Conservation (phyloP, 495 filamentous ascomycete species). For the Lentithecium fluviatile region DNA sequence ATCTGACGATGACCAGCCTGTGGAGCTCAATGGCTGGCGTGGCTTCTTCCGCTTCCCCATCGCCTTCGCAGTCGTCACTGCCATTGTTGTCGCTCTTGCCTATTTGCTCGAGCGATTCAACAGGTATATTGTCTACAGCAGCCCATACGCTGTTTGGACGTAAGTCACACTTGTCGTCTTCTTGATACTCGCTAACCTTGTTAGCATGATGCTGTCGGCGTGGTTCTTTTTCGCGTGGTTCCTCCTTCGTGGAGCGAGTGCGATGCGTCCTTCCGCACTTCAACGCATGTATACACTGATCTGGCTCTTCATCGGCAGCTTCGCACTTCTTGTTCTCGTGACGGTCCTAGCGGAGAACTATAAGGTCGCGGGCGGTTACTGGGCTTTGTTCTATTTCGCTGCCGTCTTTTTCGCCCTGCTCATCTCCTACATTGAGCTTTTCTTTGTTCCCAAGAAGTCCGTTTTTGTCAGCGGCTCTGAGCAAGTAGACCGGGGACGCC, state of each 20-base stretch:
- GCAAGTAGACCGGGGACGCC: not conserved
- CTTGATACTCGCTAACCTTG: not conserved
- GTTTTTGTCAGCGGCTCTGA: constrained; percentile 55
- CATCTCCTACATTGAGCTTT: constrained; percentile 65
- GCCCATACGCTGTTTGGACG: constrained; percentile 67
- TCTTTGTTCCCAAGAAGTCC: constrained; percentile 69
- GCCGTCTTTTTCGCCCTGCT: constrained; percentile 65
- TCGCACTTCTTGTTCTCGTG: constrained; percentile 67
- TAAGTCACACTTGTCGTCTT: constrained; percentile 12
- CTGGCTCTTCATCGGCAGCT: constrained; percentile 77
- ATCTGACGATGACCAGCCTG: constrained; percentile 57
- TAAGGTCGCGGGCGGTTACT: constrained; percentile 74
- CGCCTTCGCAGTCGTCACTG: constrained; percentile 66
- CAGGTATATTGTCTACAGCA: constrained; percentile 83
- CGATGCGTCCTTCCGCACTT: constrained; percentile 80
- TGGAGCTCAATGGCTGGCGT: constrained; percentile 70
- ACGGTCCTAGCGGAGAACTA: constrained; percentile 72
- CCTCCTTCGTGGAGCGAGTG: constrained; percentile 76
- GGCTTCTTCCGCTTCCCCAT: constrained; percentile 85
- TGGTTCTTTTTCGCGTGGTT: constrained; percentile 84
- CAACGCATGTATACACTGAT: constrained; percentile 76
- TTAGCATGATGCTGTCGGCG: constrained; percentile 74
- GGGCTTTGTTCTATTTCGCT: constrained; percentile 76
- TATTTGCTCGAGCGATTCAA: constrained; percentile 80
- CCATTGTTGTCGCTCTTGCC: constrained; percentile 67